Conservation (phyloP, 2,329 filamentous ascomycete genomes). For the Atkinsonella hypoxylon region DNA sequence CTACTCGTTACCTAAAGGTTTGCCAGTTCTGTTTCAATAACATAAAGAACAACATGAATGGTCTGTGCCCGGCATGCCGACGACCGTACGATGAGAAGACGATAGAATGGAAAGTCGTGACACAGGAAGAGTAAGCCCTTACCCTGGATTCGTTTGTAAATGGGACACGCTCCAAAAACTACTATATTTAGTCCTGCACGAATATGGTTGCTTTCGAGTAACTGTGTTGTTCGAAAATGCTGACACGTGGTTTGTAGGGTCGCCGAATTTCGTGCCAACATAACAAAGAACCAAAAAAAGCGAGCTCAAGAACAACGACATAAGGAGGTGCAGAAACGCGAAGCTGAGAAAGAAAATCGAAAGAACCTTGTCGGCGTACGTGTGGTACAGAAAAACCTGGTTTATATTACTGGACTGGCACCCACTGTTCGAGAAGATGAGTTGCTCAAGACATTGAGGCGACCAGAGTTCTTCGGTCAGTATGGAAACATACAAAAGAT, state of each 20-base stretch:
- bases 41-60: conserved; percentile 96
- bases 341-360: conserved; percentile 88
- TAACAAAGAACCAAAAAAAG: conserved; percentile 86
- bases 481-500: conserved; percentile 99
- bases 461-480: conserved; percentile 90
- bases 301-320: conserved; percentile 72
- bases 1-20: conserved; percentile 44
- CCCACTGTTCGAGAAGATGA: conserved; percentile 89
- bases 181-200: neutral
- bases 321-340: conserved; percentile 91
- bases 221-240: neutral
- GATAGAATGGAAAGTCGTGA: conserved; percentile 93
- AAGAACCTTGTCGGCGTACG: conserved; percentile 93
- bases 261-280: conserved; percentile 63
- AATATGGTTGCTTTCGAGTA: neutral
- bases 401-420: conserved; percentile 91
- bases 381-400: conserved; percentile 96
- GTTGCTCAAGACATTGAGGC: conserved; percentile 77
- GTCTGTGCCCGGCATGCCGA: conserved; percentile 92
- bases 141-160: too few species aligned
- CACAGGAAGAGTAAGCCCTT: conserved; percentile 73
- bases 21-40: conserved; percentile 99
- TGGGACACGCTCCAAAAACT: neutral
- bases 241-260: conserved; percentile 34
- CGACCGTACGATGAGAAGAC: conserved; percentile 93